phyloP scores from a whole-genome alignment of 2,329 filamentous ascomycete species.

The Cyclaneusma minus region DNA sequence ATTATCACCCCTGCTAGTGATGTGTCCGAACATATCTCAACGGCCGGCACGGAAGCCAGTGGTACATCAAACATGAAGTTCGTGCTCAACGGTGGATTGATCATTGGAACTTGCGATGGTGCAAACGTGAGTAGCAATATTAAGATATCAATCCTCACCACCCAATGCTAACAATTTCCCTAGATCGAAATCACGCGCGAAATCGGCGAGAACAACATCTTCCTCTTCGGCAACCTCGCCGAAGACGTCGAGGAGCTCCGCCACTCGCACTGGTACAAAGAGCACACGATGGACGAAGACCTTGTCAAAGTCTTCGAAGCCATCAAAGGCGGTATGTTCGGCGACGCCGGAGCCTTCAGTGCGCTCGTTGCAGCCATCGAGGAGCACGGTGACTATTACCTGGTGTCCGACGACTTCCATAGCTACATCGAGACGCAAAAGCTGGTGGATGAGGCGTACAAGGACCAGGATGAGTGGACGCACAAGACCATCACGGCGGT shows the following conservation, averaged over 20 bases:
- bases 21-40: conserved; percentile 96
- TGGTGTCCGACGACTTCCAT: conserved; percentile 94
- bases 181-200: conserved; percentile 95
- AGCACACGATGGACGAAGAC: conserved; percentile 60
- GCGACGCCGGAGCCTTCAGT: conserved; percentile 62
- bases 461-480: conserved; percentile 84
- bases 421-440: conserved; percentile 85
- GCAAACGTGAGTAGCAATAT: conserved; percentile 60
- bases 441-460: conserved; percentile 83
- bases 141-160: conserved; percentile 3
- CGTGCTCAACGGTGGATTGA: conserved; percentile 88
- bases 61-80: conserved; percentile 99
- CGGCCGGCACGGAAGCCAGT: conserved; percentile 79
- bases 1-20: conserved; percentile 91
- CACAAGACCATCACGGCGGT: conserved; percentile 82
- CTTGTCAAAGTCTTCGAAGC: conserved; percentile 69
- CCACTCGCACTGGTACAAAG: conserved; percentile 72
- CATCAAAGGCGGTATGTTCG: conserved; percentile 71
- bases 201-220: conserved; percentile 93
- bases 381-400: conserved; percentile 92
- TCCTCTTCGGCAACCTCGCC: conserved; percentile 90
- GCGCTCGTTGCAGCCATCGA: conserved; percentile 72
- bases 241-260: conserved; percentile 96
- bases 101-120: conserved; percentile 95
- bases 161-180: conserved; percentile 6